Conservation (phyloP, 2,329 filamentous ascomycete genomes). For the Cladophialophora carrionii region DNA sequence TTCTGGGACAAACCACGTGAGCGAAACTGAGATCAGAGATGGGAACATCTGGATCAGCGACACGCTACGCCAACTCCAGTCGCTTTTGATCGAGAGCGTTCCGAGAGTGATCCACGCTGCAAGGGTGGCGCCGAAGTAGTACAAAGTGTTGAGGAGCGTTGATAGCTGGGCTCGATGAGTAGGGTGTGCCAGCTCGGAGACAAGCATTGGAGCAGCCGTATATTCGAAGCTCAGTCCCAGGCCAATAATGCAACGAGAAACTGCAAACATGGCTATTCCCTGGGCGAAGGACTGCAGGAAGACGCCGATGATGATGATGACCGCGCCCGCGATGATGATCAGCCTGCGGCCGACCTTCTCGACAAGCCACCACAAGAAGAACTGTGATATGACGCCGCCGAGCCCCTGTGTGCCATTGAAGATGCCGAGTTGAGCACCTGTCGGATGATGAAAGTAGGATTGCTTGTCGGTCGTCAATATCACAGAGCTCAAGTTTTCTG, state of each 20-base stretch:
- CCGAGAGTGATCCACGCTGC: conserved; percentile 25
- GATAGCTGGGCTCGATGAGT: conserved; percentile 27
- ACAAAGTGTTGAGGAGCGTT: conserved; percentile 24
- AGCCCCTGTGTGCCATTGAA: conserved; percentile 25
- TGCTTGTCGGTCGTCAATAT: conserved; percentile 34
- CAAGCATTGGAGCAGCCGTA: conserved; percentile 23
- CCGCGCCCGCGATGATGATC: conserved; percentile 19
- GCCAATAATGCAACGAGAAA: conserved; percentile 22
- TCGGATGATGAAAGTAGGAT: conserved; percentile 38
- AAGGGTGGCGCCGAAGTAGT: conserved; percentile 24
- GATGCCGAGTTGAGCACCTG: conserved; percentile 28
- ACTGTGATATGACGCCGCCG: conserved; percentile 23
- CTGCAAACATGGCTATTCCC: conserved; percentile 25
- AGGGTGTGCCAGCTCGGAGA: conserved; percentile 22
- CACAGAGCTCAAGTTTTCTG: not conserved
- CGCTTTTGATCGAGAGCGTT: conserved; percentile 22
- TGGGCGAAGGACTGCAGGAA: conserved; percentile 22
- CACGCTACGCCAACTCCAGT: conserved; percentile 25
- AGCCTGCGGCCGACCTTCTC: conserved; percentile 24
- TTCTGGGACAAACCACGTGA: conserved; percentile 61
- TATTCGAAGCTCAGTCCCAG: conserved; percentile 25
- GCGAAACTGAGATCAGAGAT: conserved; percentile 19
- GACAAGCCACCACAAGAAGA: conserved; percentile 26
- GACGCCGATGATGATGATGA: conserved; percentile 24
- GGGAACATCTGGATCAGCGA: conserved; percentile 27